Evolutionary conservation across 306 rosid genomes (phyloP).

Genomic region (Canavalia ensiformis): DNA sequence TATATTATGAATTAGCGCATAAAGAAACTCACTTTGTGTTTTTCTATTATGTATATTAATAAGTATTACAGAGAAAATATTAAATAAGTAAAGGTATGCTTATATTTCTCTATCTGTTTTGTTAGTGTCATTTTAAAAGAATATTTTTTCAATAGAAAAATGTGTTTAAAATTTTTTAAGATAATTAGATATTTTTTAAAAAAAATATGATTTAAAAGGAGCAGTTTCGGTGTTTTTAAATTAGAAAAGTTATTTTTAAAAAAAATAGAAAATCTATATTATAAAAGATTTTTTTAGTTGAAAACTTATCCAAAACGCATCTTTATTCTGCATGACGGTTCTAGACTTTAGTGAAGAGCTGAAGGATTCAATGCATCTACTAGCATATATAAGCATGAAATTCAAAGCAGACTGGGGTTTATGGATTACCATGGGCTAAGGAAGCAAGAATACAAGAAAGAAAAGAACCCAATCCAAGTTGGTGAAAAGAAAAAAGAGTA

Average conservation of each 20-base stretch:
- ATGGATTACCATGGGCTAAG: background rate
- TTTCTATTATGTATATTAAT: background rate
- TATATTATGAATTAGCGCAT: background rate
- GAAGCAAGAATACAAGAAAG: conserved; percentile 6
- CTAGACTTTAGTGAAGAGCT: background rate
- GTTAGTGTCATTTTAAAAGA: background rate
- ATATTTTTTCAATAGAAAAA: background rate
- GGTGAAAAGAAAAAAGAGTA: background rate
- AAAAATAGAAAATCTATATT: background rate
- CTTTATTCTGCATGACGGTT: background rate
- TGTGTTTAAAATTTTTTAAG: background rate
- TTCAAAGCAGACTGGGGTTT: too few relatives aligned
- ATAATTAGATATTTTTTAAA: background rate
- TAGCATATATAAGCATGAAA: too few relatives aligned
- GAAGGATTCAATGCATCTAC: conserved; percentile 4
- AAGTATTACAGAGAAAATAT: background rate
- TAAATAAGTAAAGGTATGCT: background rate
- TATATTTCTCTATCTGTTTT: background rate
- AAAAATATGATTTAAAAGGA: background rate
- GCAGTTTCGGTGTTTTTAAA: background rate
- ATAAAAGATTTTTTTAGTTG: background rate
- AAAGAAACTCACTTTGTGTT: background rate
- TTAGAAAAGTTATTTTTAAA: background rate
- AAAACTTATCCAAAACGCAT: background rate
- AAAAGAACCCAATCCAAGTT: conserved; percentile 4